Conservation (phyloP, 768 basidiomycete genomes). For the Psilocybe cubensis region DNA sequence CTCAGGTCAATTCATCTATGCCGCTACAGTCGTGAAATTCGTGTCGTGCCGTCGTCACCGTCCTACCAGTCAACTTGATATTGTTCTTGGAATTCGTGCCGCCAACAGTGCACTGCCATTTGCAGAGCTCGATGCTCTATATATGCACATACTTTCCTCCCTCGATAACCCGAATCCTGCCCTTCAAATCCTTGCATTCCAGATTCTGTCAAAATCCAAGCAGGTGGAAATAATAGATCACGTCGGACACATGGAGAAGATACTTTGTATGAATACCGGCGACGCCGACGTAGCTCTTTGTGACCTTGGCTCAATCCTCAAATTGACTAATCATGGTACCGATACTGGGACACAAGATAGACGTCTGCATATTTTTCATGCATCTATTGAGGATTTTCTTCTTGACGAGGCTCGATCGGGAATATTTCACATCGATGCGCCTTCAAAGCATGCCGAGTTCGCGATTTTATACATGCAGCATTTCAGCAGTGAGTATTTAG, state of each 20-base stretch:
- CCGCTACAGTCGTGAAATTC: slow-evolving; percentile 22
- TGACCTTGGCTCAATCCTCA: not conserved
- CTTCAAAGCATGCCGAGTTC: not conserved
- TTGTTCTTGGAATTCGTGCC: slow-evolving; percentile 14
- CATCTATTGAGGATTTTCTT: not conserved
- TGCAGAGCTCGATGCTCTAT: slow-evolving; percentile 17
- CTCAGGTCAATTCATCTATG: slow-evolving; percentile 29
- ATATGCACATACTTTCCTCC: slow-evolving; percentile 12
- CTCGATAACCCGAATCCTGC: not conserved
- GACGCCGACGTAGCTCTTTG: not conserved
- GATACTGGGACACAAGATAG: not conserved
- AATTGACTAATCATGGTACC: not conserved
- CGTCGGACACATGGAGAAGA: not conserved
- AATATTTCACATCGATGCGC: not conserved
- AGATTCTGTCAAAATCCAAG: not conserved
- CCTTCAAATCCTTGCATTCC: not conserved
- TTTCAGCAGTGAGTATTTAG: not conserved
- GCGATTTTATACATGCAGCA: not conserved
- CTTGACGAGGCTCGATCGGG: not conserved
- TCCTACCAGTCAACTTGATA: slow-evolving; percentile 15
- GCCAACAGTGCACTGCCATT: slow-evolving; percentile 9
- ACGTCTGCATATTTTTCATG: not conserved
- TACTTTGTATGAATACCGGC: not conserved
- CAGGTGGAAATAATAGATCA: not conserved
- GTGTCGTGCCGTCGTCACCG: slow-evolving; percentile 18